phyloP scores from a whole-genome alignment of 139 green algal genomes.

The Chlorella vulgaris region DNA sequence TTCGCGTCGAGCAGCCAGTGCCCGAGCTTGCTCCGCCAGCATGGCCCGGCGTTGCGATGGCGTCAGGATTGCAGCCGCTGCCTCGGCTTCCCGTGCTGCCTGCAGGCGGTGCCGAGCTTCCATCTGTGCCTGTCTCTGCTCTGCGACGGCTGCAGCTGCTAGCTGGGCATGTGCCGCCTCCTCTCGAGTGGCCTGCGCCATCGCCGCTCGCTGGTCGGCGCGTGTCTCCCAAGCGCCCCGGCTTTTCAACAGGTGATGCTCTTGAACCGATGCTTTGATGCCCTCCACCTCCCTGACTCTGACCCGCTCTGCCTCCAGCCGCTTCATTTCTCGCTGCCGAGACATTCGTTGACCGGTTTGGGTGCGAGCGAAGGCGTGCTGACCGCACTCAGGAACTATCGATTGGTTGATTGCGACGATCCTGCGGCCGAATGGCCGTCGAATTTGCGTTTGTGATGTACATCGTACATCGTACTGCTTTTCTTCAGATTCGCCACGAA shows the following conservation, averaged over 20 bases:
- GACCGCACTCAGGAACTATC: too few relatives aligned
- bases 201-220: not conserved
- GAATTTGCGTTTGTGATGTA: too few relatives aligned
- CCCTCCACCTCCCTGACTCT: not conserved
- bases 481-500: too few relatives aligned
- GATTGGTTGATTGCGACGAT: too few relatives aligned
- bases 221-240: not conserved
- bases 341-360: not conserved
- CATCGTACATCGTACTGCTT: too few relatives aligned
- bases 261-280: not conserved
- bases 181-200: not conserved
- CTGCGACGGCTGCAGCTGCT: not conserved
- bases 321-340: not conserved
- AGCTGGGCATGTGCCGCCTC: not conserved
- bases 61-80: not conserved
- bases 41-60: slow-evolving; percentile 34
- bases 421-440: too few relatives aligned
- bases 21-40: slow-evolving; percentile 26
- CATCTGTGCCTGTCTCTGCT: not conserved
- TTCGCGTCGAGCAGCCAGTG: slow-evolving; percentile 34
- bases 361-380: too few relatives aligned
- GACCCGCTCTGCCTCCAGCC: not conserved
- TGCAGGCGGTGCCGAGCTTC: not conserved
- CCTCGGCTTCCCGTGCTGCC: not conserved
- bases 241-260: not conserved